Evolutionary conservation across 2,329 filamentous ascomycete species (phyloP).

Genomic region (Ascochyta fabae): DNA sequence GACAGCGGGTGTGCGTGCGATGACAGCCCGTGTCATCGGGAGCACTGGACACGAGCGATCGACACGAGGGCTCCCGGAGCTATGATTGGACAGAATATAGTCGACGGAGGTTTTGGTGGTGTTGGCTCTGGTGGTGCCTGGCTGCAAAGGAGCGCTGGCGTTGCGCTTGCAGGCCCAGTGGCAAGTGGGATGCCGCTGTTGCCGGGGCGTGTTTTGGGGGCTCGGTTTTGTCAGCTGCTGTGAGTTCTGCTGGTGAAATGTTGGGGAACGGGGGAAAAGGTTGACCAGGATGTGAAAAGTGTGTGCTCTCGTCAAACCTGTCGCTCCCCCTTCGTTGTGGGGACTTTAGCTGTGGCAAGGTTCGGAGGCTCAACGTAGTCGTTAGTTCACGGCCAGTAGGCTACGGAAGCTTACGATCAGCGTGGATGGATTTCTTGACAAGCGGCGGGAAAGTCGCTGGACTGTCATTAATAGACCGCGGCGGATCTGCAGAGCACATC

Average conservation of each 20-base stretch:
- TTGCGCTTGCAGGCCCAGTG: background rate
- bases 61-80: background rate
- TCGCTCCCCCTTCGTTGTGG: background rate
- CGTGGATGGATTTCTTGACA: background rate
- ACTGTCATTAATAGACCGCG: background rate
- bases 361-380: background rate
- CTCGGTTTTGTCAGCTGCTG: background rate
- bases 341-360: background rate
- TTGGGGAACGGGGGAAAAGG: background rate
- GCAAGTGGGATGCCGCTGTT: conserved; percentile 2
- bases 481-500: background rate
- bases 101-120: background rate
- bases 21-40: background rate
- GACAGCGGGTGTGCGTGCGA: background rate
- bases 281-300: background rate
- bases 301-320: background rate
- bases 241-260: background rate
- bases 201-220: background rate
- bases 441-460: no score
- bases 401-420: background rate
- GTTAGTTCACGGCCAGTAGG: background rate
- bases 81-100: background rate
- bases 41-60: background rate
- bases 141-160: background rate
- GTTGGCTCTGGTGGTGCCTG: background rate